phyloP scores from a whole-genome alignment of 257 asterid genomes.

The Solanum virginianum region DNA sequence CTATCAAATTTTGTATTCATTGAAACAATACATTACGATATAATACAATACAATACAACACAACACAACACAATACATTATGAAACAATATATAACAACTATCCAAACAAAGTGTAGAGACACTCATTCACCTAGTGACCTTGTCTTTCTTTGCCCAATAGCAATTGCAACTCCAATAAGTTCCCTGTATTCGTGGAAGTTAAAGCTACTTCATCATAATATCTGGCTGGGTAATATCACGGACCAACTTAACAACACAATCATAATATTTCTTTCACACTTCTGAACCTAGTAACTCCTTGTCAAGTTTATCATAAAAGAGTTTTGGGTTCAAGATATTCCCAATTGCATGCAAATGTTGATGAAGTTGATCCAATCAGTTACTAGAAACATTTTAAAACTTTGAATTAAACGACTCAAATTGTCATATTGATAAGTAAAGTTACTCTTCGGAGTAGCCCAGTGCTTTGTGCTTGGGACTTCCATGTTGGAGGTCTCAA shows the following conservation, averaged over 20 bases:
- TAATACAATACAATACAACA: too few species aligned
- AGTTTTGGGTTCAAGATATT: background rate
- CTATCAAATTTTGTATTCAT: too few species aligned
- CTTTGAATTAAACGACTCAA: too few species aligned
- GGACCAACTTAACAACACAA: background rate
- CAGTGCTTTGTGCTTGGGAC: too few species aligned
- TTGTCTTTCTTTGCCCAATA: background rate
- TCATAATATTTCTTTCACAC: background rate
- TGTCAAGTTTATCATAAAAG: background rate
- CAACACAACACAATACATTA: too few species aligned
- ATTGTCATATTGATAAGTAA: too few species aligned
- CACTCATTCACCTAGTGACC: background rate
- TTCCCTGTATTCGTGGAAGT: background rate
- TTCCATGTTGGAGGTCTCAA: too few species aligned
- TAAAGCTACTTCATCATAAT: background rate
- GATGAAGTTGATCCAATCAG: background rate
- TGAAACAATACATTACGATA: too few species aligned
- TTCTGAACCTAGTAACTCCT: background rate
- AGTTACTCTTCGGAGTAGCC: too few species aligned
- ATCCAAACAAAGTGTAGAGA: background rate
- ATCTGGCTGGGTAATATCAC: background rate
- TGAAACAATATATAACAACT: too few species aligned
- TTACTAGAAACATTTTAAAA: too few species aligned
- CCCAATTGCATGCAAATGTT: background rate
- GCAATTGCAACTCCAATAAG: background rate